A percentile compares a stretch with the other conserved stretches of the same genome.
Conservation (phyloP, 192 early-diverging fungal species). For the Podila minutissima region DNA sequence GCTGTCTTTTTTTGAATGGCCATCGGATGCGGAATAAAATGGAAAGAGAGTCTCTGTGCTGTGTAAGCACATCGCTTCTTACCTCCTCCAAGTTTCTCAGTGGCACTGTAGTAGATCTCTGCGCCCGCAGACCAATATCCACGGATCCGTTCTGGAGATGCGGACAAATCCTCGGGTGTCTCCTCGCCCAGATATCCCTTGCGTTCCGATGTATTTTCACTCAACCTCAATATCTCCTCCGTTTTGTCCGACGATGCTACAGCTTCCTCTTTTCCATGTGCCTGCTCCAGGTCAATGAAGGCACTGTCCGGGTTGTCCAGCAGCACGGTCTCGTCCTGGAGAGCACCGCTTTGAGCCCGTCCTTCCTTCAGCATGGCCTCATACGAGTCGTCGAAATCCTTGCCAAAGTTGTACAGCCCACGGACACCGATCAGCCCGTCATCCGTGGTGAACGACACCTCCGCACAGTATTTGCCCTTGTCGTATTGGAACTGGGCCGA, state of each 20-base stretch:
- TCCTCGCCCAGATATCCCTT: constrained; percentile 33
- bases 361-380: constrained; percentile 29
- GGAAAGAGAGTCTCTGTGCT: constrained; percentile 14
- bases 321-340: constrained; percentile 10
- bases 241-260: not conserved
- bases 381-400: constrained; percentile 39
- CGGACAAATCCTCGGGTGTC: constrained; percentile 11
- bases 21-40: not conserved
- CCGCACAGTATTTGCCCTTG: constrained; percentile 76
- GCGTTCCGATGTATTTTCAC: not conserved
- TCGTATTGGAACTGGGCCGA: constrained; percentile 77
- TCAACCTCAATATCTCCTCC: not conserved
- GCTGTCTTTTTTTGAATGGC: not conserved
- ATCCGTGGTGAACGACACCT: constrained; percentile 78
- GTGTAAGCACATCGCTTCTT: constrained; percentile 30
- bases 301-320: constrained; percentile 47
- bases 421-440: constrained; percentile 84
- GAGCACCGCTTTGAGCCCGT: constrained; percentile 4
- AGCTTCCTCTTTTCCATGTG: constrained; percentile 51
- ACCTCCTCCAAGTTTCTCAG: constrained; percentile 92
- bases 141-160: constrained; percentile 35
- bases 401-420: constrained; percentile 81
- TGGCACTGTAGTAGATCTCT: constrained; percentile 78
- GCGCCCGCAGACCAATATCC: constrained; percentile 74
- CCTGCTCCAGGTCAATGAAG: constrained; percentile 60